Conservation (phyloP, 345 rosid genomes). For the Arabidopsis arenosa region DNA sequence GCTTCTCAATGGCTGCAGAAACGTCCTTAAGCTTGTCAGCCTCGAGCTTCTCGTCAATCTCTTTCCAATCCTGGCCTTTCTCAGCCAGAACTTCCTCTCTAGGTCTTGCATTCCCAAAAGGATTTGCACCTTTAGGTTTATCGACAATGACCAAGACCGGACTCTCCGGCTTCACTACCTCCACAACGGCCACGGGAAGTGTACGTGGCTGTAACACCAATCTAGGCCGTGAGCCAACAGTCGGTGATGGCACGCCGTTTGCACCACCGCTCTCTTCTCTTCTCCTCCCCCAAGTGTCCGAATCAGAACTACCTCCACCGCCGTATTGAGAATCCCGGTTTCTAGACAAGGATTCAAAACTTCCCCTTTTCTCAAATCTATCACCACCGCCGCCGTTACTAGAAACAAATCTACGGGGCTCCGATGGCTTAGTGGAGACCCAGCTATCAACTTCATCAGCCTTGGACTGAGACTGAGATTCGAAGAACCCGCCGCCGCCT, state of each 20-base stretch:
- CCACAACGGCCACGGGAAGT: slow-evolving; percentile 48
- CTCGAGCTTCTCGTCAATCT: slow-evolving; percentile 89
- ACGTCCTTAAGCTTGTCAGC: slow-evolving; percentile 56
- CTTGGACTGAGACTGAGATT: slow-evolving; percentile 68
- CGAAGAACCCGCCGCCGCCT: slow-evolving; percentile 59
- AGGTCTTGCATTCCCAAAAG: slow-evolving; percentile 93
- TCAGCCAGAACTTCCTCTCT: slow-evolving; percentile 94
- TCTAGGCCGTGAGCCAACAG: slow-evolving; percentile 58
- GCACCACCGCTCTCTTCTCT: slow-evolving; percentile 57
- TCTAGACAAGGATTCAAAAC: slow-evolving; percentile 71
- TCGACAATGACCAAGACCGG: slow-evolving; percentile 49
- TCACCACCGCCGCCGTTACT: slow-evolving; percentile 31
- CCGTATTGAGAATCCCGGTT: slow-evolving; percentile 52
- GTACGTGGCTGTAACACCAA: slow-evolving; percentile 83
- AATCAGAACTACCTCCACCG: slow-evolving; percentile 53
- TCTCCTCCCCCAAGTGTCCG: slow-evolving; percentile 79
- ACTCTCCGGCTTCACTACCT: slow-evolving; percentile 43
- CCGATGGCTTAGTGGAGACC: slow-evolving; percentile 60
- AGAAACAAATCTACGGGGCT: slow-evolving; percentile 52
- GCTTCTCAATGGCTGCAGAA: slow-evolving; percentile 49
- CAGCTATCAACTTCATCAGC: slow-evolving; percentile 91
- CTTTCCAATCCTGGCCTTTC: slow-evolving; percentile 92
- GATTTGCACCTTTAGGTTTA: slow-evolving; percentile 71
- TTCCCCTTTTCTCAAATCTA: slow-evolving; percentile 65
- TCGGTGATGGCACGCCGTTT: slow-evolving; percentile 8